Evolutionary conservation across 1,139 yeast genomes (phyloP), one percentile per base, ranked within the genome.

Genomic region (Groenewaldozyma sp.): DNA sequence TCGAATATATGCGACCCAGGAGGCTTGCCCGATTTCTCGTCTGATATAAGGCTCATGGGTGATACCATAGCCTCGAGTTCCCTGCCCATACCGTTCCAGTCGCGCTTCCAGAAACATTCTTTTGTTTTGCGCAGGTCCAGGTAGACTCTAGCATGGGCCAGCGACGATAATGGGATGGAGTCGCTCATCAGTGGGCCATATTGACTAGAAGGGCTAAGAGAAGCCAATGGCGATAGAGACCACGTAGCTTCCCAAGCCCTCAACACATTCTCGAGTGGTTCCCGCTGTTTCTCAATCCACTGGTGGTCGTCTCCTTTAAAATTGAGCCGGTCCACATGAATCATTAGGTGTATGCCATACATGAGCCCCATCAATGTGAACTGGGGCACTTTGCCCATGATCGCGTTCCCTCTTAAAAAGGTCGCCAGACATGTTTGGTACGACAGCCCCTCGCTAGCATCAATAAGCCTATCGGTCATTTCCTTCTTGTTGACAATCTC

Each of bases 291-390:
- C 28, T 51, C 50, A 18, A 55, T 43, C 55, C 62, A 51, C 13
- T 20, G 26, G 10, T 28, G 31, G 18, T 31, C 37, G 17, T 28
- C 35, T 13, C 37, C 36, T 38, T 48, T 51, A 38, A 48, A 55
- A 20, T 45, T 41, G 13, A 42, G 42, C 16, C 56, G 46, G 17
- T 54, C 51, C 33, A 50, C 53, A 36, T 74, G 79, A 31, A 83
- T 78, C 51, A 70, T 73, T 52, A 82, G 86, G 55, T 83, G 91
- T 35, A 83, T 67, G 24, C 83, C 78, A 63, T 83, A 73, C 50
- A 86, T 65, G 48, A 82, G 65, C 2, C 83, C 71, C 36, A 87
- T 60, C 43, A 80, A 57, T 16, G 86, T 76, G 38, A 61, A 60
- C 36, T 62, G 67, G 14, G 66, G 58, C 28, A 62, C 50, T 35